phyloP scores from a whole-genome alignment of 257 asterid genomes.

The Gentiana dahurica region DNA sequence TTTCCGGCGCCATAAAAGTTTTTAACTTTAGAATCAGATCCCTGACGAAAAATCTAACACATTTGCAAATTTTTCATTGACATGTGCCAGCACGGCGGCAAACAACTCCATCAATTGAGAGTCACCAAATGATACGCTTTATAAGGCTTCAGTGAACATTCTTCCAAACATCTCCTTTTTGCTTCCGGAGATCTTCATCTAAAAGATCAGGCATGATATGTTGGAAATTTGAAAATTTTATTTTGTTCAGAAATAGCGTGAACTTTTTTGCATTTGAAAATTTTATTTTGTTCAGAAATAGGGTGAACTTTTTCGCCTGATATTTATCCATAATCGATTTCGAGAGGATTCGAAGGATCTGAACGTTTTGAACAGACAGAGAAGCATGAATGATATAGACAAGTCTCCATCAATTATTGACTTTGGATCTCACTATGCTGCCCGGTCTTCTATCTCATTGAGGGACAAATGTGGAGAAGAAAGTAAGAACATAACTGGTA shows the following conservation, averaged over 20 bases:
- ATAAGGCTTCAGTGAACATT: slow-evolving; percentile 2
- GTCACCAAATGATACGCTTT: too few relatives aligned
- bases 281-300: slow-evolving; percentile 34
- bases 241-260: slow-evolving; percentile 40
- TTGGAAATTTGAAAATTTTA: slow-evolving; percentile 33
- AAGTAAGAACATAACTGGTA: slow-evolving; percentile 36
- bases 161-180: slow-evolving; percentile 29
- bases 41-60: too few relatives aligned
- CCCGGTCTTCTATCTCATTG: slow-evolving; percentile 28
- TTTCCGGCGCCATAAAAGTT: too few relatives aligned
- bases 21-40: too few relatives aligned
- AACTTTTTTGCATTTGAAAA: slow-evolving; percentile 30
- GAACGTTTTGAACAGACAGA: slow-evolving; percentile 27
- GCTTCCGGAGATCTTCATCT: slow-evolving; percentile 34
- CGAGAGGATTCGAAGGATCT: slow-evolving; percentile 12
- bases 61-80: too few relatives aligned
- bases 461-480: slow-evolving; percentile 27
- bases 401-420: slow-evolving; percentile 38
- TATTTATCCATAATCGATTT: too few relatives aligned
- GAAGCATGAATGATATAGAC: slow-evolving; percentile 29
- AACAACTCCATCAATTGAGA: too few relatives aligned
- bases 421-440: slow-evolving; percentile 34
- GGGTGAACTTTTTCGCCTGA: slow-evolving; percentile 17
- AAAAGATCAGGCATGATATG: slow-evolving; percentile 31
- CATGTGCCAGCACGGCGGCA: too few relatives aligned